These are phyloP conservation scores for Rosa hybrid DNA, from an alignment of 331 rosid species.

Conservation along the genomic window DNA sequence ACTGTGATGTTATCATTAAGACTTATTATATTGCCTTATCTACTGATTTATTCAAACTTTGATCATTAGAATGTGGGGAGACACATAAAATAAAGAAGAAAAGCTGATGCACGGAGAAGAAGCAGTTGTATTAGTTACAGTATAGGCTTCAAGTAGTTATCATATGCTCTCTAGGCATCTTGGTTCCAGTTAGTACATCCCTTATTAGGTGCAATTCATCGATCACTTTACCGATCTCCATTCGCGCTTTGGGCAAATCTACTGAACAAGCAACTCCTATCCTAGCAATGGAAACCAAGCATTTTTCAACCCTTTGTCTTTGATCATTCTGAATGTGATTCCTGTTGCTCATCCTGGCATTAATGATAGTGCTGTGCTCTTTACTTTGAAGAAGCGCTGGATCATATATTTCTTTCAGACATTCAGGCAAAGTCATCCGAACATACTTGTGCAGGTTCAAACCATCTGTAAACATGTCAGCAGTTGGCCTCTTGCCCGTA, in stretches of 20 bases:
- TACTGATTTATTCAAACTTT: neutral
- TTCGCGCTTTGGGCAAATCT: neutral
- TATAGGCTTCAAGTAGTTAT: too few species aligned
- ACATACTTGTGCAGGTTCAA: conserved; percentile 23
- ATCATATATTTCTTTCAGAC: conserved; percentile 3
- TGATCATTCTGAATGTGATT: neutral
- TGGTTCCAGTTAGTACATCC: neutral
- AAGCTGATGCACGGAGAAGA: neutral
- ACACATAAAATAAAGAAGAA: neutral
- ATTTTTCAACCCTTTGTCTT: neutral
- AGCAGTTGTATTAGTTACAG: too few species aligned
- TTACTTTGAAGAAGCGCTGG: neutral
- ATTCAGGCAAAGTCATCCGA: conserved; percentile 6
- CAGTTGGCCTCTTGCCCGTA: conserved; percentile 3
- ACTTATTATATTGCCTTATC: too few species aligned
- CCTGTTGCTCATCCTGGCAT: neutral
- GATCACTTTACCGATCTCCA: conserved; percentile 5
- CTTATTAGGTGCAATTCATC: neutral
- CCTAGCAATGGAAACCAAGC: neutral
- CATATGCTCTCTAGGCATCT: neutral
- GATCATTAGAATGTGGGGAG: neutral
- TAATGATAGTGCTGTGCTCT: neutral
- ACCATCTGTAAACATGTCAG: conserved; percentile 15
- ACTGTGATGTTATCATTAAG: neutral
- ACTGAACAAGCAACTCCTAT: conserved; percentile 19